Percentiles rank a stretch among this genome's conserved stretches.
These are phyloP conservation scores for Whalleya microplaca DNA, from an alignment of 2,329 filamentous ascomycete genomes.

Conservation along the genomic window DNA sequence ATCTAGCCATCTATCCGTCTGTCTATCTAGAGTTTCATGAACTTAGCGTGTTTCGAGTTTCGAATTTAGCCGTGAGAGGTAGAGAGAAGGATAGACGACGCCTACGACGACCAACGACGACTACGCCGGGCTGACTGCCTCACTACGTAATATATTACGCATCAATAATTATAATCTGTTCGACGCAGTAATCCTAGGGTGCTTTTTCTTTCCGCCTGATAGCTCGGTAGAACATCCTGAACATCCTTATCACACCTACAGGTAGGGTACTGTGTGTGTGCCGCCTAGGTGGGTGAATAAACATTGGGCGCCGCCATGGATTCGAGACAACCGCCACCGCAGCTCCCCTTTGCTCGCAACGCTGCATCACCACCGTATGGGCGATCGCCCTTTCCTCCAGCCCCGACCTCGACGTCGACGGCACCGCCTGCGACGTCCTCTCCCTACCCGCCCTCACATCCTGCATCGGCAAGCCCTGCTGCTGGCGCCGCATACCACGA, in stretches of 20 bases:
- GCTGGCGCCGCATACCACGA: slow-evolving; percentile 26
- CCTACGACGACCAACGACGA: neutral
- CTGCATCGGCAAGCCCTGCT: slow-evolving; percentile 34
- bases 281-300: slow-evolving; percentile 16
- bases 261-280: no score
- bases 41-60: neutral
- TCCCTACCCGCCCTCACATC: slow-evolving; percentile 34
- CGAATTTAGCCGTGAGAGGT: neutral
- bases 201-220: no score
- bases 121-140: neutral
- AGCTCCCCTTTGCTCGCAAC: slow-evolving; percentile 35
- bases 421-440: slow-evolving; percentile 23
- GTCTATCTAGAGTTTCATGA: neutral
- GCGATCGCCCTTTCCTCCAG: slow-evolving; percentile 31
- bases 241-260: no score
- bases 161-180: no score
- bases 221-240: no score
- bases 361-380: slow-evolving; percentile 32
- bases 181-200: no score
- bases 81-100: neutral
- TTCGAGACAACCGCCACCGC: slow-evolving; percentile 33
- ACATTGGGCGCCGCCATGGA: slow-evolving; percentile 29
- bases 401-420: slow-evolving; percentile 14
- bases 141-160: no score
- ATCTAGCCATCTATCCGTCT: no score